Evolutionary conservation across 2,329 filamentous ascomycete genomes (phyloP), one percentile per base, ranked within the genome.

Genomic region (Beauveria scarabaeidicola): DNA sequence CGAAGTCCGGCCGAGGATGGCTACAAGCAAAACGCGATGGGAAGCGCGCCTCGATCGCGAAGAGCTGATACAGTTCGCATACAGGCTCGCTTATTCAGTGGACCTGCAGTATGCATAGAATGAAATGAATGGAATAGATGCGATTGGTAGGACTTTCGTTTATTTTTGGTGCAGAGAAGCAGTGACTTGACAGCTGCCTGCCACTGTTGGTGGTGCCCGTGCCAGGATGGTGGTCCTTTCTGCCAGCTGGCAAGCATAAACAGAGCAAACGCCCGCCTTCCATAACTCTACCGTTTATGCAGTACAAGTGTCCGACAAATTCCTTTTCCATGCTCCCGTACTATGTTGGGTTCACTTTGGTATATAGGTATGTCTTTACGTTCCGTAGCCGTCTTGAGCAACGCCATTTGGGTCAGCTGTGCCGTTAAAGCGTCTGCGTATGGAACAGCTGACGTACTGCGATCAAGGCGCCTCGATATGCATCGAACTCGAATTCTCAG

Each of bases 11-110:
- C 48, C 46, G 38, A 52, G 38, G 25, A 46, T 36, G 48, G 21
- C 25, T n/a, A 27, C 40, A 44, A 32, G 46, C 25, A 58, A 10
- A 52, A 19, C 56, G 48, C 48, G 48, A 52, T 38, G 56, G 56
- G 56, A 58, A 58, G 56, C 56, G 56, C 56, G 56, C 47, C 56
- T 58, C 48, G 25, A 29, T 15, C 56, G 56, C 48, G 40, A 52
- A 25, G 21, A 29, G 55, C 40, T 51, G 40, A 58, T 36, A 40
- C 56, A 40, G 43, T 38, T 38, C 52, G 52, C 36, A 58, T 58
- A 46, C 55, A 43, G 17, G 46, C 8, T 58, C 55, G 55, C 55
- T 51, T 58, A 50, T 51, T 58, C 36, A 19, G 55, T 51, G 55
- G 55, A 25, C 23, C 55, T 32, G 17, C 46, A 43, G 36, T 4